Evolutionary conservation across 23 red algal species (phyloP).

Genomic region (Chondrus crispus): DNA sequence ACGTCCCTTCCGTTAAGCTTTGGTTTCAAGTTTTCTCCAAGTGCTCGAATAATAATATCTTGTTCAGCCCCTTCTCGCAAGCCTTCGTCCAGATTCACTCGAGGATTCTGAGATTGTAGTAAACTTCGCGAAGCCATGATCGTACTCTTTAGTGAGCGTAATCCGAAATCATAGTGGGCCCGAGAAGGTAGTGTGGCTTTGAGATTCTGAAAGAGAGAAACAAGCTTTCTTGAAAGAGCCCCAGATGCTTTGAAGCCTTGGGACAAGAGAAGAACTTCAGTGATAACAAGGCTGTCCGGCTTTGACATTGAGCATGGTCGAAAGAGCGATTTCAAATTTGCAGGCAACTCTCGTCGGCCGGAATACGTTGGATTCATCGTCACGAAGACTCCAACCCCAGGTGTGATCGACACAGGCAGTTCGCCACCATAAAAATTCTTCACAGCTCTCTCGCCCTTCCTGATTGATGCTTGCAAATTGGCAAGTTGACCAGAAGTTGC

Average conservation of each 20-base stretch:
- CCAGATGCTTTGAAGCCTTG: slow-evolving; percentile 47
- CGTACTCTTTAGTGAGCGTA: slow-evolving; percentile 48
- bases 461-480: slow-evolving; percentile 26
- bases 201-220: slow-evolving; percentile 31
- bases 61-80: background rate
- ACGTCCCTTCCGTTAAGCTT: slow-evolving; percentile 46
- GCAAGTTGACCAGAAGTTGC: slow-evolving; percentile 67
- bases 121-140: slow-evolving; percentile 32
- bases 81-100: background rate
- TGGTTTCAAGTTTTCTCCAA: slow-evolving; percentile 57
- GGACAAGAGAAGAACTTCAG: slow-evolving; percentile 54
- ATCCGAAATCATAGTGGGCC: slow-evolving; percentile 69
- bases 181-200: background rate
- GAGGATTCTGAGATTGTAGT: background rate
- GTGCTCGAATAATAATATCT: slow-evolving; percentile 38
- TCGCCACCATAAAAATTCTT: slow-evolving; percentile 45
- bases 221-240: slow-evolving; percentile 6
- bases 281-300: slow-evolving; percentile 42
- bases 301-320: slow-evolving; percentile 64
- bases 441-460: slow-evolving; percentile 6
- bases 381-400: slow-evolving; percentile 52
- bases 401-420: slow-evolving; percentile 11
- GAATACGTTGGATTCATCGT: slow-evolving; percentile 74
- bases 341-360: slow-evolving; percentile 63
- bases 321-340: slow-evolving; percentile 62